These are phyloP conservation scores for Cicer pinnatifidum DNA, from an alignment of 306 rosid species.

Conservation along the genomic window DNA sequence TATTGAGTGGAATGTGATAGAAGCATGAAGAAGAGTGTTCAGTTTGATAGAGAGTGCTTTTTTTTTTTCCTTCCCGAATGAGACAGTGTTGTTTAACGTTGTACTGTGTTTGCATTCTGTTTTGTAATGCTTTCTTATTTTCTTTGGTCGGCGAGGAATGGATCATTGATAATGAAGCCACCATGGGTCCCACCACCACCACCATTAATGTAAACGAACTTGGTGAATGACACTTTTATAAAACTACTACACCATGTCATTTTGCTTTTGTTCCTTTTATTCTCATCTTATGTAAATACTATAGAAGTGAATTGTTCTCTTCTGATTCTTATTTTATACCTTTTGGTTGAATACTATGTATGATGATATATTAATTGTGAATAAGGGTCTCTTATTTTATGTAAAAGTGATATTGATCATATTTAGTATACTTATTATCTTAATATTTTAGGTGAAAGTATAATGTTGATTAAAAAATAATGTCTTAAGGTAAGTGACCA, in stretches of 20 bases:
- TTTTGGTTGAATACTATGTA: too few species aligned
- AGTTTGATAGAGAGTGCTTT: slow-evolving; percentile 12
- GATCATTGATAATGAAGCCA: slow-evolving; percentile 27
- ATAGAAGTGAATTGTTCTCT: too few species aligned
- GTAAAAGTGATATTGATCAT: too few species aligned
- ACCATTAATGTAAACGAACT: background rate
- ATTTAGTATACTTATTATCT: too few species aligned
- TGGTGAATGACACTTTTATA: background rate
- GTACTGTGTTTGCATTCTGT: background rate
- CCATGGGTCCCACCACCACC: slow-evolving; percentile 29
- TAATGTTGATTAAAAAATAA: too few species aligned
- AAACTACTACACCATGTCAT: background rate
- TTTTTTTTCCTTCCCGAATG: background rate
- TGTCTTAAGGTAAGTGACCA: too few species aligned
- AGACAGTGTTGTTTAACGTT: slow-evolving; percentile 15
- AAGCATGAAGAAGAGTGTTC: slow-evolving; percentile 13
- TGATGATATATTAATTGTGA: too few species aligned
- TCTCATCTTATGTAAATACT: too few species aligned
- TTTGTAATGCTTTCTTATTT: background rate
- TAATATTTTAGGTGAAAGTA: too few species aligned
- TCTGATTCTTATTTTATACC: too few species aligned
- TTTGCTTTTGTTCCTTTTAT: too few species aligned
- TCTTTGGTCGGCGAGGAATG: slow-evolving; percentile 27
- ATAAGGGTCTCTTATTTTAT: too few species aligned
- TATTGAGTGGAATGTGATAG: slow-evolving; percentile 8